These are phyloP conservation scores for Hymenoscyphus repandus DNA, from an alignment of 2,329 filamentous ascomycete species.

Conservation along the genomic window DNA sequence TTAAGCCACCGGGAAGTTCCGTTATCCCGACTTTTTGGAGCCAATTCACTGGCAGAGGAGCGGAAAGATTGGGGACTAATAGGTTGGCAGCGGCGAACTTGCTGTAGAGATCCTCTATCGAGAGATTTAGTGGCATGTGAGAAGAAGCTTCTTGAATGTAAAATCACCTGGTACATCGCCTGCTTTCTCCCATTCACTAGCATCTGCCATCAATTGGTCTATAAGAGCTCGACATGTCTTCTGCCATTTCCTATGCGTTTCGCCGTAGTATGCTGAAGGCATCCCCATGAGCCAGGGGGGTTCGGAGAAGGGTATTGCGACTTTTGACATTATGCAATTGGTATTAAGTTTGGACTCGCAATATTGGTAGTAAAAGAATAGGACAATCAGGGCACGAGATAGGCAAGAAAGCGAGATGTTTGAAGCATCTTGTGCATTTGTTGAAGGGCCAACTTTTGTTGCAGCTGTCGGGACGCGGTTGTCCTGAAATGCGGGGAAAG, in stretches of 20 bases:
- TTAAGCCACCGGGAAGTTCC: constrained; percentile 59
- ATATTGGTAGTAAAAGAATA: too few relatives aligned
- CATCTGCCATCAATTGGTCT: constrained; percentile 53
- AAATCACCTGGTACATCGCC: constrained; percentile 32
- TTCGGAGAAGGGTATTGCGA: constrained; percentile 61
- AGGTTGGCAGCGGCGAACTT: constrained; percentile 62
- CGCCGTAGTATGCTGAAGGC: constrained; percentile 66
- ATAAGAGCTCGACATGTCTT: constrained; percentile 63
- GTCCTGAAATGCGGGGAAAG: too few relatives aligned
- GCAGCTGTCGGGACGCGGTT: too few relatives aligned
- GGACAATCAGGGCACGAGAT: too few relatives aligned
- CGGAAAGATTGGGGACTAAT: constrained; percentile 64
- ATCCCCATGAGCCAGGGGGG: constrained; percentile 66
- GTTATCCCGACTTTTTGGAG: constrained; percentile 60
- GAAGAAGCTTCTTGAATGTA: neutral
- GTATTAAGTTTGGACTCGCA: neutral
- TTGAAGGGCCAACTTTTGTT: too few relatives aligned
- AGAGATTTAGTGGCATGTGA: neutral
- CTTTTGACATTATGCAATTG: constrained; percentile 7
- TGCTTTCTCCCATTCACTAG: constrained; percentile 64
- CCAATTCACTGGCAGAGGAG: constrained; percentile 64
- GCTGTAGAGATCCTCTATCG: constrained; percentile 55
- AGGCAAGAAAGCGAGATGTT: too few relatives aligned
- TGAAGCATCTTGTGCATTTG: too few relatives aligned
- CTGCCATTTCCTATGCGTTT: constrained; percentile 61